Evolutionary conservation across 2,329 filamentous ascomycete genomes (phyloP).

Genomic region (Alternaria sp.): DNA sequence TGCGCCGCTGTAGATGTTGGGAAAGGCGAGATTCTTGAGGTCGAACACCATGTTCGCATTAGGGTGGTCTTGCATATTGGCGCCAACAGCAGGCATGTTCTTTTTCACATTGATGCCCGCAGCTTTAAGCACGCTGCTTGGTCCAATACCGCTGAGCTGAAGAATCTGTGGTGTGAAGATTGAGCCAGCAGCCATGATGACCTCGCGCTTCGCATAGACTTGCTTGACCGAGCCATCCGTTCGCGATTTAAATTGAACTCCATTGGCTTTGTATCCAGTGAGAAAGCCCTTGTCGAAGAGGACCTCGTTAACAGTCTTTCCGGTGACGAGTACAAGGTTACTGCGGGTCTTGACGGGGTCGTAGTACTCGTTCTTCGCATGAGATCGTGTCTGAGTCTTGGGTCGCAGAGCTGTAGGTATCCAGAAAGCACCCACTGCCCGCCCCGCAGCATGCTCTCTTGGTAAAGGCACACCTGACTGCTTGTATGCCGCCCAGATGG

Average conservation of each 20-base stretch:
- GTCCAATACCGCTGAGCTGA: slow-evolving; percentile 39
- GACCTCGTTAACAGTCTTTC: slow-evolving; percentile 34
- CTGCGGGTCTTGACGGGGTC: slow-evolving; percentile 28
- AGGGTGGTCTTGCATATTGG: slow-evolving; percentile 45
- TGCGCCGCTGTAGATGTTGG: slow-evolving; percentile 24
- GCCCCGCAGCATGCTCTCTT: slow-evolving; percentile 35
- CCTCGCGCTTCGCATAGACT: slow-evolving; percentile 52
- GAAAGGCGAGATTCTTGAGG: slow-evolving; percentile 27
- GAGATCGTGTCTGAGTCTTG: slow-evolving; percentile 40
- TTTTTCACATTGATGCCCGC: slow-evolving; percentile 34
- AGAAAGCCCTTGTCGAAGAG: slow-evolving; percentile 25
- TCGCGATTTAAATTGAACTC: slow-evolving; percentile 28
- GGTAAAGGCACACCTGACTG: slow-evolving; percentile 23
- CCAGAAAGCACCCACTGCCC: slow-evolving; percentile 39
- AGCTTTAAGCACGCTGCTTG: slow-evolving; percentile 25
- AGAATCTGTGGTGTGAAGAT: slow-evolving; percentile 63
- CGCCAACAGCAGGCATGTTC: slow-evolving; percentile 37
- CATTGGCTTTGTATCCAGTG: slow-evolving; percentile 24
- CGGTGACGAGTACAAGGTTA: slow-evolving; percentile 30
- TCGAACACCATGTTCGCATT: slow-evolving; percentile 28
- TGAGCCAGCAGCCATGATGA: slow-evolving; percentile 66
- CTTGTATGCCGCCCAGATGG: slow-evolving; percentile 29
- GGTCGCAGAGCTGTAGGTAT: slow-evolving; percentile 33
- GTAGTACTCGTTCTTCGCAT: slow-evolving; percentile 39
- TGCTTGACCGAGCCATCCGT: slow-evolving; percentile 22